These are phyloP conservation scores for Ophiostoma sp. DNA, from an alignment of 2,329 filamentous ascomycete species.

Conservation along the genomic window DNA sequence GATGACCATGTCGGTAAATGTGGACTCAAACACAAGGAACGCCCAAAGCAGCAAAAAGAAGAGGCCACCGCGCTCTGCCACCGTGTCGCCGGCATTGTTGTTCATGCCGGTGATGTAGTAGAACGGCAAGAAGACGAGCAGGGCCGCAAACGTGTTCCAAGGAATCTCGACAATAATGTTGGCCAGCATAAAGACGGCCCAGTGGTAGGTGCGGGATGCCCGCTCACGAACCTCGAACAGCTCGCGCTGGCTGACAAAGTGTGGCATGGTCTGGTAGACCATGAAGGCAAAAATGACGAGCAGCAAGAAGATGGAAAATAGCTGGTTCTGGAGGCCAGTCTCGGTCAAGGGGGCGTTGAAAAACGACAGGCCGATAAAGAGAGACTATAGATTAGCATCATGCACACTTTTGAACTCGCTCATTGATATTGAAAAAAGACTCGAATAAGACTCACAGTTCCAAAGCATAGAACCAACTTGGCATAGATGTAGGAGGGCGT, in stretches of 20 bases:
- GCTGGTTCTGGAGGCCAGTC: conserved; percentile 60
- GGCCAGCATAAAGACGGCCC: conserved; percentile 60
- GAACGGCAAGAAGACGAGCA: conserved; percentile 55
- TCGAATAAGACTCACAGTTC: conserved; percentile 28
- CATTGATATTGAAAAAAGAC: too few relatives aligned
- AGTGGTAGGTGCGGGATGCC: conserved; percentile 59
- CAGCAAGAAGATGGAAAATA: conserved; percentile 54
- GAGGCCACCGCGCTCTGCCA: conserved; percentile 64
- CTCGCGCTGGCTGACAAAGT: conserved; percentile 60
- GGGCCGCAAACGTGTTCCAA: conserved; percentile 46
- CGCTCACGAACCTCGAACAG: conserved; percentile 63
- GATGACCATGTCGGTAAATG: conserved; percentile 69
- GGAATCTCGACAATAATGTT: conserved; percentile 64
- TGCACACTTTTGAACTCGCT: too few relatives aligned
- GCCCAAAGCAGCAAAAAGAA: conserved; percentile 79
- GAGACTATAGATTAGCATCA: conserved; percentile 38
- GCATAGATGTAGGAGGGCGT: conserved; percentile 70
- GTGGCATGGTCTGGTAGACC: conserved; percentile 58
- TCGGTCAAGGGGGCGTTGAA: conserved; percentile 52
- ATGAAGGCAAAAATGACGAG: conserved; percentile 59
- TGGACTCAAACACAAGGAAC: conserved; percentile 65
- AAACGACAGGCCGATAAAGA: conserved; percentile 64
- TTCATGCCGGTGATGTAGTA: conserved; percentile 60
- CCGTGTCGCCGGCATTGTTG: conserved; percentile 59
- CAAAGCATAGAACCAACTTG: conserved; percentile 51